Percentiles rank a stretch among this genome's conserved stretches.
phyloP scores from a whole-genome alignment of 202 grass and related monocot species.

The Eragrostis tef region DNA sequence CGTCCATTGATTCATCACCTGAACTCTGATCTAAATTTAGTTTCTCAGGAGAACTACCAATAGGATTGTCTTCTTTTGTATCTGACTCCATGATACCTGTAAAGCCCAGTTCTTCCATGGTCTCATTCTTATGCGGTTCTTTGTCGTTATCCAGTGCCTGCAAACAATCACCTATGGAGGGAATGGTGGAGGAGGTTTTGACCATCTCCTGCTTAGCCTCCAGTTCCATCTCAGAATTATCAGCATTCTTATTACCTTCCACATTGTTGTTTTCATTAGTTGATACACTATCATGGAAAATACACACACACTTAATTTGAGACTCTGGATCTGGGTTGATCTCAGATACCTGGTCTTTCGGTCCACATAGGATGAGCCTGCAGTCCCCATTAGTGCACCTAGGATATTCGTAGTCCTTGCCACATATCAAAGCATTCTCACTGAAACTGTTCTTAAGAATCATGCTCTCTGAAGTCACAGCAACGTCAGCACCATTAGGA shows the following conservation, averaged over 20 bases:
- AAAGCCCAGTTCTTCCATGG: slow-evolving; percentile 54
- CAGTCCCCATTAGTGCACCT: slow-evolving; percentile 16
- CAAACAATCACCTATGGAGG: slow-evolving; percentile 46
- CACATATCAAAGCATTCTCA: slow-evolving; percentile 29
- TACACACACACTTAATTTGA: slow-evolving; percentile 65
- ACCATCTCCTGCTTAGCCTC: slow-evolving; percentile 75
- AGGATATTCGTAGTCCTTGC: slow-evolving; percentile 29
- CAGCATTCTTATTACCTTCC: slow-evolving; percentile 70
- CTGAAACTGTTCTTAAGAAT: slow-evolving; percentile 25
- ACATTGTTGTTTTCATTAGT: slow-evolving; percentile 62
- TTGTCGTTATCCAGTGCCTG: slow-evolving; percentile 48
- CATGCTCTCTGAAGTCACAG: not conserved
- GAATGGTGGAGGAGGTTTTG: slow-evolving; percentile 52
- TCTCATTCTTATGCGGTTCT: slow-evolving; percentile 50
- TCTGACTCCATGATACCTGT: slow-evolving; percentile 52
- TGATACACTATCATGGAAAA: slow-evolving; percentile 64
- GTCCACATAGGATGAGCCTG: slow-evolving; percentile 27
- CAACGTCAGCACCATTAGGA: not conserved
- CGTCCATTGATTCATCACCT: slow-evolving; percentile 71
- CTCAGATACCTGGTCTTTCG: slow-evolving; percentile 73
- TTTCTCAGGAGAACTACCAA: slow-evolving; percentile 65
- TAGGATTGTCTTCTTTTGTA: slow-evolving; percentile 56
- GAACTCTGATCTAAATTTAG: slow-evolving; percentile 73
- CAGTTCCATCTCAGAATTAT: slow-evolving; percentile 78
- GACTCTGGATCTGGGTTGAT: slow-evolving; percentile 60